Evolutionary conservation across 2,329 filamentous ascomycete species (phyloP), one percentile per base, ranked within the genome.

Genomic region (Colletotrichum australisinense): DNA sequence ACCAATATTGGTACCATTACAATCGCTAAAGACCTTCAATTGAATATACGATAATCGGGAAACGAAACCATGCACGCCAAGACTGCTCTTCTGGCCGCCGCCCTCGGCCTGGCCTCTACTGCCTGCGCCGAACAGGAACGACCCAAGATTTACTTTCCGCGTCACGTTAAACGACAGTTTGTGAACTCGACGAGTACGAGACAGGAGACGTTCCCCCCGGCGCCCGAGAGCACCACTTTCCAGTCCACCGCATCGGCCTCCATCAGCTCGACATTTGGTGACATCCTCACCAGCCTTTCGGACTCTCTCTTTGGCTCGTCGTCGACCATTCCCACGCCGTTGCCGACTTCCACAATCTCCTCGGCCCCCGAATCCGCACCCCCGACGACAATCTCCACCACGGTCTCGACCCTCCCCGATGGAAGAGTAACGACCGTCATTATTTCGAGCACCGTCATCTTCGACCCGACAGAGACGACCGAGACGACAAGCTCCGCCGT

Each of bases 101-200:
- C 86, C 24, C 77, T 89, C 77, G 86, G 85, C 76, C 81, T 88
- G 74, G 84, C 86, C 72, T 83, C 86, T 42, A 83, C 86, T 4
- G 78, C 84, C n/a, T 84, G 82, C 69, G 81, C 81, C 75, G 87
- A 86, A 26, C 83, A 86, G 67, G 76, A 80, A 49, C 82, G 83
- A 74, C 88, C 88, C 22, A 86, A 84, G 78, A 88, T 90, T 77
- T 91, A 90, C 79, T 91, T 88, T 75, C 89, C 89, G 14, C 84
- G 87, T 69, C 84, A 89, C 56, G 83, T 91, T 77, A 90, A 87
- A 81, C 85, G 88, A 67, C 83, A 87, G 72, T 83, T 86, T 66
- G 77, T 77, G 73, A 88, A 88, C 77, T 80, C 79, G 16, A 86
- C 85, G n/a, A 78, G 80, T 73, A 83, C 83, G 53, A 78, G 79